Evolutionary conservation across 495 filamentous ascomycete genomes (phyloP).

Genomic region (Penicillium cataractarum): DNA sequence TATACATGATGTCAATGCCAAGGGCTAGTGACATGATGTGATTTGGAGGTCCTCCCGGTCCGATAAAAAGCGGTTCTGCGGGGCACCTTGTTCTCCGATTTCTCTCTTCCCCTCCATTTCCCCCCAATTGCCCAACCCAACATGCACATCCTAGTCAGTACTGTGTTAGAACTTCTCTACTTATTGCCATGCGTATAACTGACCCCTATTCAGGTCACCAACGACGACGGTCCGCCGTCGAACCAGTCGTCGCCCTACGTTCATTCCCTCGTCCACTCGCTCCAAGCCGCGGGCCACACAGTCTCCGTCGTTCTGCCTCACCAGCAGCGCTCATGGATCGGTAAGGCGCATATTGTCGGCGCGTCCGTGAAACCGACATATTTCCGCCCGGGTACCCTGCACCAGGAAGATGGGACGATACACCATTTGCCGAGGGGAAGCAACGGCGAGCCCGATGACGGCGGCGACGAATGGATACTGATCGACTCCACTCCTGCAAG

Average conservation of each 20-base stretch:
- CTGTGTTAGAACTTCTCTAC: background rate
- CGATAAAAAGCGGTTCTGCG: constrained; percentile 19
- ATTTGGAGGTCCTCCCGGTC: background rate
- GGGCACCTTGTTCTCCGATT: constrained; percentile 24
- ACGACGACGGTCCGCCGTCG: constrained; percentile 96
- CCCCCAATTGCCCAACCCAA: constrained; percentile 19
- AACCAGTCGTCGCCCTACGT: constrained; percentile 90
- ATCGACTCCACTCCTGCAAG: constrained; percentile 86
- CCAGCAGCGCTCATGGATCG: constrained; percentile 94
- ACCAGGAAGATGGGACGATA: constrained; percentile 68
- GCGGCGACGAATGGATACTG: constrained; percentile 87
- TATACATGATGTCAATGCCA: constrained; percentile 14
- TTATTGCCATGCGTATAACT: background rate
- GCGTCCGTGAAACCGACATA: constrained; percentile 85
- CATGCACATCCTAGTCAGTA: constrained; percentile 53
- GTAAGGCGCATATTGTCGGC: constrained; percentile 92
- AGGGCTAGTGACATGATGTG: constrained; percentile 5
- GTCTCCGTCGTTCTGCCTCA: constrained; percentile 91
- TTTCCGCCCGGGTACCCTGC: constrained; percentile 70
- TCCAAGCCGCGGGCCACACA: constrained; percentile 76
- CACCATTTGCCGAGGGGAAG: constrained; percentile 57
- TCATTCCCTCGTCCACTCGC: constrained; percentile 77
- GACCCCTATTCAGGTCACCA: constrained; percentile 65
- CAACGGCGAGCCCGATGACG: constrained; percentile 63
- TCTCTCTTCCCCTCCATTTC: constrained; percentile 23